Evolutionary conservation across 129 eudicot species (phyloP).

Genomic region (Centrapalus pauciflorus): DNA sequence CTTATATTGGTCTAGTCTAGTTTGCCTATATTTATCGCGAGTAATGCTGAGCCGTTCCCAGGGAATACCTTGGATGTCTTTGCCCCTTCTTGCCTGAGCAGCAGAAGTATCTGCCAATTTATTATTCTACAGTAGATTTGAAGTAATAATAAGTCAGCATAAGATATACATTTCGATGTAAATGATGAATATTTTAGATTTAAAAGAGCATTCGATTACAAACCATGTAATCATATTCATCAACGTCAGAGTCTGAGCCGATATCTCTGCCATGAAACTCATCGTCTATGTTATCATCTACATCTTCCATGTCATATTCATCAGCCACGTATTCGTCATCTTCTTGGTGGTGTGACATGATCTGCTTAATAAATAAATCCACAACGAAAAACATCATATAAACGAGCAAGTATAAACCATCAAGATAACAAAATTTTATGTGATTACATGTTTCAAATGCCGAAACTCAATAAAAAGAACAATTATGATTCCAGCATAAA

Average conservation of each 20-base stretch:
- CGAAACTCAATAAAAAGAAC: no score
- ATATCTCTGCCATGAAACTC: constrained; percentile 48
- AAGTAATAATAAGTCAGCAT: neutral
- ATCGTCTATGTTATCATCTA: constrained; percentile 62
- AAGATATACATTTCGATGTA: neutral
- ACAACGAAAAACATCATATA: neutral
- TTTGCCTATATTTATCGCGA: constrained; percentile 75
- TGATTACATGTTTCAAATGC: no score
- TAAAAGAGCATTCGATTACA: no score
- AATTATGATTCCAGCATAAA: no score
- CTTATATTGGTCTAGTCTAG: constrained; percentile 77
- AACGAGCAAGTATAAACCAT: no score
- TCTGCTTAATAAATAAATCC: constrained; percentile 27
- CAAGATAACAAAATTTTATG: no score
- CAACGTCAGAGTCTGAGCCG: constrained; percentile 71
- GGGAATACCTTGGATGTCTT: constrained; percentile 89
- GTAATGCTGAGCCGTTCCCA: constrained; percentile 83
- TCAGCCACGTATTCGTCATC: constrained; percentile 63
- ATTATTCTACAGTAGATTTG: constrained; percentile 33
- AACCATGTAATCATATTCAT: constrained; percentile 64
- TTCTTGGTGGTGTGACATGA: constrained; percentile 60
- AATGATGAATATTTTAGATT: neutral
- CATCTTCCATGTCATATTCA: constrained; percentile 75
- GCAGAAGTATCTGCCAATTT: constrained; percentile 67
- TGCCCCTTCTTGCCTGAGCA: constrained; percentile 73